Base-by-base conservation (phyloP, 2,329 filamentous ascomycete genomes). In the Diaporthe destruens region DNA sequence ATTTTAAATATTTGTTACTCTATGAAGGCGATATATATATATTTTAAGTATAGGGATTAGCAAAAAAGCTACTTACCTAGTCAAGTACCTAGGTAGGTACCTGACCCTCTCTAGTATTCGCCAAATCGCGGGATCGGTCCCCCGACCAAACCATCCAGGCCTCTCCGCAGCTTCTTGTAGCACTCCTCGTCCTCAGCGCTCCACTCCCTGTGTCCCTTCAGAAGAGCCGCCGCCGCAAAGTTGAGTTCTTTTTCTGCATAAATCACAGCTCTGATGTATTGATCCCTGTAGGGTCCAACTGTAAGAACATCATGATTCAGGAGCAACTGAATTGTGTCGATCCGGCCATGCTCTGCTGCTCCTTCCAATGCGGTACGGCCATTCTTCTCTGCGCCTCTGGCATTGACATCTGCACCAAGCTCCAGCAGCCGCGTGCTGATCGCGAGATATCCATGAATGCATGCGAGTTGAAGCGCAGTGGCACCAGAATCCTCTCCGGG, bases 101-200 rank as follows among this genome's bases (percentile, higher is more conserved):
- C 29, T 29, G 29, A 29, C 29, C 29, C 2, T 29, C 29, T 29
- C 29, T 29, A 29, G 2, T 29, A 29, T 29, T 2, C 2, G 29
- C 29, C 29, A 29, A 29, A 3, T 29, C 29, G 5, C 29, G 5
- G 29, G 29, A 5, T n/a, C 2, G 29, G 16, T 12, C 8, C 42
- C 4, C 34, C 16, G 2, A 5, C 20, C 9, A 12, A 16, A 1
- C 32, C 18, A 11, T 3, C n/a, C n/a, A n/a, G n/a, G n/a, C n/a
- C 4, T 32, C 16, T 14, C 18, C n/a, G 18, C 2, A 63, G 25
- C 4, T 5, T 63, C 39, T 29, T 34, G n/a, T 34, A 63, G 25
- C 59, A 63, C 23, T 63, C 59, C 5, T 63, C 59, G 16, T 63
- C 59, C 42, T 63, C 59, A 1, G 18, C 11, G 42, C 3, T 63